These are phyloP conservation scores for Gyrodon lividus DNA, from an alignment of 768 basidiomycete species.

Conservation along the genomic window DNA sequence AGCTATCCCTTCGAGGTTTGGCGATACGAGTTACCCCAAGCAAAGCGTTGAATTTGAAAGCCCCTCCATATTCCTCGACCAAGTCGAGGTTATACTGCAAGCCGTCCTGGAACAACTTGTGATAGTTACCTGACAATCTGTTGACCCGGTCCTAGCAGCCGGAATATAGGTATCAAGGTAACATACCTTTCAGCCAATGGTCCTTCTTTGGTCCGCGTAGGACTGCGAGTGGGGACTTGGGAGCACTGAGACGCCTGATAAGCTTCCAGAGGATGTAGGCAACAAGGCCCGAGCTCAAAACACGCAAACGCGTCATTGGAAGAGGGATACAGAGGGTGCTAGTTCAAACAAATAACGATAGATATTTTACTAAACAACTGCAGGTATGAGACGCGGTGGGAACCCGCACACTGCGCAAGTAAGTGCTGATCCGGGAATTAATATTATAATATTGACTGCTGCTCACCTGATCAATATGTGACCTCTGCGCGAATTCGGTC, in stretches of 20 bases:
- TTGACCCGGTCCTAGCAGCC: neutral
- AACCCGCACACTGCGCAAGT: no score
- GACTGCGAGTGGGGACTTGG: slow-evolving; percentile 16
- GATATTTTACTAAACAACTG: no score
- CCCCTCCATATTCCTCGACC: slow-evolving; percentile 34
- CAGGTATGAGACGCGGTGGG: no score
- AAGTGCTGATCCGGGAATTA: no score
- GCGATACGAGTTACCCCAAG: slow-evolving; percentile 28
- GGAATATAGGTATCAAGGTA: no score
- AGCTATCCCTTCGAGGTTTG: neutral
- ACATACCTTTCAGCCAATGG: slow-evolving; percentile 35
- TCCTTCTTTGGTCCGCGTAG: slow-evolving; percentile 34
- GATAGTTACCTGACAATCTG: slow-evolving; percentile 30
- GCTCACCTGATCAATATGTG: no score
- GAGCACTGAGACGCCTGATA: slow-evolving; percentile 4
- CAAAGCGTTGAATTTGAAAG: slow-evolving; percentile 33
- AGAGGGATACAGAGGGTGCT: neutral
- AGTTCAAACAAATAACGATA: no score
- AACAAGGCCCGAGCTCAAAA: slow-evolving; percentile 4
- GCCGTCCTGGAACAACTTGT: slow-evolving; percentile 33
- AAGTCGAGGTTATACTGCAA: slow-evolving; percentile 31
- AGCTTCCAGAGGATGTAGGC: slow-evolving; percentile 20
- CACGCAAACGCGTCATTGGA: slow-evolving; percentile 4
- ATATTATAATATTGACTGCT: no score
- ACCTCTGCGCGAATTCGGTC: no score